phyloP scores from a whole-genome alignment of 208 protist species.

The Strigomonas galati region DNA sequence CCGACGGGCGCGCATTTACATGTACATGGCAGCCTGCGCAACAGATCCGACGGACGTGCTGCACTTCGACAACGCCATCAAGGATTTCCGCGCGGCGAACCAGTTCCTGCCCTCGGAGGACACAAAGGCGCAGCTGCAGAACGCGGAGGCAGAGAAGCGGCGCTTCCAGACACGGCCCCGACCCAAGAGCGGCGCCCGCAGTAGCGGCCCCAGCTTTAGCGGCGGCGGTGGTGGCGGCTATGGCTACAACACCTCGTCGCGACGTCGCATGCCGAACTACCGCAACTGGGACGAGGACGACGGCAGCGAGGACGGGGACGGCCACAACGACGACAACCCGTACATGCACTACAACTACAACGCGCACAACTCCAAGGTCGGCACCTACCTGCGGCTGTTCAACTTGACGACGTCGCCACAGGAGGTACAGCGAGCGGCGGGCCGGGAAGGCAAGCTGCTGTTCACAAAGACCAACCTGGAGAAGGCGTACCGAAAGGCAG shows the following conservation, averaged over 20 bases:
- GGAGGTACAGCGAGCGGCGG: background rate
- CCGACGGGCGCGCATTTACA: conserved; percentile 9
- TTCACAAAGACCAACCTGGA: conserved; percentile 23
- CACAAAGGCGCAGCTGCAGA: conserved; percentile 22
- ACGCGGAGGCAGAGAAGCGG: conserved; percentile 8
- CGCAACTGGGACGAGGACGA: conserved; percentile 13
- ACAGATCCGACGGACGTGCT: conserved; percentile 18
- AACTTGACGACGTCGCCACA: conserved; percentile 15
- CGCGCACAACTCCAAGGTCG: background rate
- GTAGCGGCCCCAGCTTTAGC: no score
- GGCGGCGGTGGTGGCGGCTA: background rate
- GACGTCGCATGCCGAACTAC: conserved; percentile 3
- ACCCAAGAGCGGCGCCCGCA: no score
- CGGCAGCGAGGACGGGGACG: conserved; percentile 5
- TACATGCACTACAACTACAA: background rate
- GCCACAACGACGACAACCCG: background rate
- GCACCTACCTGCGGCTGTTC: conserved; percentile 25
- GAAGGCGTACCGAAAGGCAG: conserved; percentile 83
- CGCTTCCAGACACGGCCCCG: background rate
- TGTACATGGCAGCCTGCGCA: conserved; percentile 2
- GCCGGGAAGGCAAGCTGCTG: conserved; percentile 26
- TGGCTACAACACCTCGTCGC: background rate
- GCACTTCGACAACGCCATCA: conserved; percentile 54
- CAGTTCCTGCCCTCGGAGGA: conserved; percentile 38
- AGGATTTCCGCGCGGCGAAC: conserved; percentile 44